phyloP scores from a whole-genome alignment of 2,329 filamentous ascomycete species.

The Fusarium miscanthi region DNA sequence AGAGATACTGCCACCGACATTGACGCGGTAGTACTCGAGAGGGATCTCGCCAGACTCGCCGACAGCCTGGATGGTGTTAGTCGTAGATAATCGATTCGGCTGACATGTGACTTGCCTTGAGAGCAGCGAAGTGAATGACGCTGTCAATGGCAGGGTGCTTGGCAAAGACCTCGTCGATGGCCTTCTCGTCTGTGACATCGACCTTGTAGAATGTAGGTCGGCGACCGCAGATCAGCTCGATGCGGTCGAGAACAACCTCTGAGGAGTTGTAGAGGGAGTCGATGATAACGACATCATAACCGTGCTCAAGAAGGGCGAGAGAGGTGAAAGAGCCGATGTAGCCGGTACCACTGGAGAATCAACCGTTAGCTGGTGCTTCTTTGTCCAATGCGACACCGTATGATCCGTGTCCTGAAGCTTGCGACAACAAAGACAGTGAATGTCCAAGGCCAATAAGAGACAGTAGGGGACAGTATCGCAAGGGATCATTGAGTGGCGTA shows the following conservation, averaged over 20 bases:
- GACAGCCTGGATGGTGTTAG: slow-evolving; percentile 74
- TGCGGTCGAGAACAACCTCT: slow-evolving; percentile 89
- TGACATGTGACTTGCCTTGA: slow-evolving; percentile 74
- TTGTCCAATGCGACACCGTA: slow-evolving; percentile 21
- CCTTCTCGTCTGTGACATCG: slow-evolving; percentile 88
- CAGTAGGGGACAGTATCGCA: slow-evolving; percentile 11
- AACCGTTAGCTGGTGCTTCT: slow-evolving; percentile 36
- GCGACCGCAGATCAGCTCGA: slow-evolving; percentile 92
- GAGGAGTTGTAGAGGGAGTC: slow-evolving; percentile 99
- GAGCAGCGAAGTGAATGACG: slow-evolving; percentile 97
- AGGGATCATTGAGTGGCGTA: slow-evolving; percentile 56
- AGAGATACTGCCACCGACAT: slow-evolving; percentile 90
- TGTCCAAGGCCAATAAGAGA: slow-evolving; percentile 1
- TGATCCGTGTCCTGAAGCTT: slow-evolving; percentile 12
- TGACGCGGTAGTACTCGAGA: slow-evolving; percentile 97
- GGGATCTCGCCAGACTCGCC: slow-evolving; percentile 95
- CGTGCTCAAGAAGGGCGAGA: slow-evolving; percentile 90
- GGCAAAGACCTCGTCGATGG: slow-evolving; percentile 86
- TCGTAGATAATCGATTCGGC: neutral
- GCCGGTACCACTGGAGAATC: slow-evolving; percentile 81
- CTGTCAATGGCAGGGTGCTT: slow-evolving; percentile 95
- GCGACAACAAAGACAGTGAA: slow-evolving; percentile 28
- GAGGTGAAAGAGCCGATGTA: slow-evolving; percentile 99
- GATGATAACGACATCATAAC: slow-evolving; percentile 95
- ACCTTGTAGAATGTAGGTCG: slow-evolving; percentile 85